Evolutionary conservation across 768 basidiomycete genomes (phyloP).

Genomic region (Kockovaella imperatae): DNA sequence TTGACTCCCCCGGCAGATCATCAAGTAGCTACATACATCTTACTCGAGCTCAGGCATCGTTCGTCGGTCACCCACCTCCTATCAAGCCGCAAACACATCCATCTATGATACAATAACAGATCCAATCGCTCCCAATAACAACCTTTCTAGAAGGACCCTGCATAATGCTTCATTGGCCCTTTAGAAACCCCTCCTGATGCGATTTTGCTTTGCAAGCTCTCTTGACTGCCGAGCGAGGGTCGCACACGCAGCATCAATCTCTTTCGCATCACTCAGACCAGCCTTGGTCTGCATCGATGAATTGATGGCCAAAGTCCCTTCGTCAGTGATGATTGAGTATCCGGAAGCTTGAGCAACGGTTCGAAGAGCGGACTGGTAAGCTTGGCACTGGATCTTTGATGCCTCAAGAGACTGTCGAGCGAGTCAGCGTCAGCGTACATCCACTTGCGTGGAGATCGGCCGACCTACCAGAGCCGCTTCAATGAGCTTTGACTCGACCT

Average conservation of each 20-base stretch:
- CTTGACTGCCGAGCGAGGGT: slow-evolving; percentile 13
- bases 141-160: too few relatives aligned
- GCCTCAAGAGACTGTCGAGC: slow-evolving; percentile 10
- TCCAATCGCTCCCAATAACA: too few relatives aligned
- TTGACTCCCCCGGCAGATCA: too few relatives aligned
- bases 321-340: slow-evolving; percentile 6
- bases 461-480: slow-evolving; percentile 24
- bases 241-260: slow-evolving; percentile 12
- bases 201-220: slow-evolving; percentile 10
- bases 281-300: not conserved
- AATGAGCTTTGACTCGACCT: slow-evolving; percentile 10
- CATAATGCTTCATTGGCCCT: too few relatives aligned
- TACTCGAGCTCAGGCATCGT: not conserved
- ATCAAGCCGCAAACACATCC: too few relatives aligned
- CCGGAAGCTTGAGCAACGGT: slow-evolving; percentile 1
- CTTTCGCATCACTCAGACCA: not conserved
- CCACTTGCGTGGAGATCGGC: not conserved
- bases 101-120: too few relatives aligned
- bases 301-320: slow-evolving; percentile 11
- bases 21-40: too few relatives aligned
- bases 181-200: slow-evolving; percentile 42
- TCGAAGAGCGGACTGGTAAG: slow-evolving; percentile 15
- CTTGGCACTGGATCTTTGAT: slow-evolving; percentile 12
- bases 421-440: not conserved
- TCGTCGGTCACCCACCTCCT: not conserved